A percentile compares a stretch with the other conserved stretches of the same genome.
Conservation (phyloP, 2,329 filamentous ascomycete species). For the Albifimbria verrucaria region DNA sequence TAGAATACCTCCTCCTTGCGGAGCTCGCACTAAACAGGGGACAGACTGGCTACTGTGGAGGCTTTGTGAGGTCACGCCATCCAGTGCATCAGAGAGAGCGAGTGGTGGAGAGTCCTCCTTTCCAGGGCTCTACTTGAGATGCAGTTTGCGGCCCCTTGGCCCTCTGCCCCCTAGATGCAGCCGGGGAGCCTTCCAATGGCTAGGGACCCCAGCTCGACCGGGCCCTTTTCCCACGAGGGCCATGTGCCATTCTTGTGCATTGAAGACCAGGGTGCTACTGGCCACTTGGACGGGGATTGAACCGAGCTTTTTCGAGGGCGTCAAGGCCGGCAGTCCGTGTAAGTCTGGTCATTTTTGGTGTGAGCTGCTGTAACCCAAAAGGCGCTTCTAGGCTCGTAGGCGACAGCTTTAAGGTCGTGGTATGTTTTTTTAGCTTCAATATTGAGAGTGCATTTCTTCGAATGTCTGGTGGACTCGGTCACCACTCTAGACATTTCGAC, state of each 20-base stretch:
- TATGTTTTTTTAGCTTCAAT: not conserved
- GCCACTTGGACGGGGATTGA: not conserved
- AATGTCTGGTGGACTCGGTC: not conserved
- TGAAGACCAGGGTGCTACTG: not conserved
- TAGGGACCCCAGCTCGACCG: not conserved
- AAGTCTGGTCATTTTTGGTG: not conserved
- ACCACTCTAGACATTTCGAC: not conserved
- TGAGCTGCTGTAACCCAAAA: too few relatives aligned
- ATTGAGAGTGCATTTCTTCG: not conserved
- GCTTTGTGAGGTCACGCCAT: not conserved
- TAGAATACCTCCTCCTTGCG: not conserved
- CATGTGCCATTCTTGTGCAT: not conserved
- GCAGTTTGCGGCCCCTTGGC: not conserved
- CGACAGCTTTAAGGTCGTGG: too few relatives aligned
- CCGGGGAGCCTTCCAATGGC: not conserved
- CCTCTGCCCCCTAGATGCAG: not conserved
- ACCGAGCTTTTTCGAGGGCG: not conserved
- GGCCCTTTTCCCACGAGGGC: not conserved
- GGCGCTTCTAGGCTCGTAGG: too few relatives aligned
- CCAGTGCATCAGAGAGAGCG: not conserved
- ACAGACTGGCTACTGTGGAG: not conserved
- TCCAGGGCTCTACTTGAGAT: not conserved
- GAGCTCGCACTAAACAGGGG: not conserved
- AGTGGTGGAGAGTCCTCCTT: not conserved
- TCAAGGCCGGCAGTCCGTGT: not conserved